Conservation (phyloP, 2,329 filamentous ascomycete genomes). For the Claviceps paspali region DNA sequence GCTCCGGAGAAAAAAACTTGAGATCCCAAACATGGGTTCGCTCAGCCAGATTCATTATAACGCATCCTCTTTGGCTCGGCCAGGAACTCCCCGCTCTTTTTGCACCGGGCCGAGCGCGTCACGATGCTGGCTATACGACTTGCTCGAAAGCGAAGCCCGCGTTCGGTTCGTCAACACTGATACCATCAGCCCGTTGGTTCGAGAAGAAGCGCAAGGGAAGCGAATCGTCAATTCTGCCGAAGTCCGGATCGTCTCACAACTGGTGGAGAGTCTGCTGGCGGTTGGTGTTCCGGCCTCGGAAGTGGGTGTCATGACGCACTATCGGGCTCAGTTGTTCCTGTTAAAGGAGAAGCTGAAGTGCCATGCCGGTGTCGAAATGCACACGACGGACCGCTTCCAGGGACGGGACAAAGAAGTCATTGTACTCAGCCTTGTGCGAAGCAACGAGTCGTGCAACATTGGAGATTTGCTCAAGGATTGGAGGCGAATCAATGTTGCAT, state of each 20-base stretch:
- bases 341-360: conserved; percentile 57
- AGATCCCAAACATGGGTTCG: conserved; percentile 49
- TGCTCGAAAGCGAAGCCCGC: conserved; percentile 54
- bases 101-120: conserved; percentile 36
- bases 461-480: conserved; percentile 85
- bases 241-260: conserved; percentile 58
- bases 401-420: conserved; percentile 91
- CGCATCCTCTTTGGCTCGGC: conserved; percentile 26
- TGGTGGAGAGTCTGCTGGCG: conserved; percentile 64
- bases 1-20: conserved; percentile 54
- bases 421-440: conserved; percentile 73
- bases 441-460: conserved; percentile 68
- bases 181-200: conserved; percentile 42
- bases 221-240: conserved; percentile 84
- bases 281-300: conserved; percentile 59
- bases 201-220: conserved; percentile 64
- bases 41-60: conserved; percentile 46
- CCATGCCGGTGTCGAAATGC: conserved; percentile 63
- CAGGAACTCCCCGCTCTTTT: conserved; percentile 29
- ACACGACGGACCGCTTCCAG: conserved; percentile 94
- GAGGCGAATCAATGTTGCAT: conserved; percentile 87
- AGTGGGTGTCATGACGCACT: conserved; percentile 93
- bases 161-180: conserved; percentile 89
- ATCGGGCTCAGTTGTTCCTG: conserved; percentile 78
- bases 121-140: conserved; percentile 61